Base-by-base conservation (phyloP, 2,329 filamentous ascomycete genomes). In the Ceratocystis colombiana region DNA sequence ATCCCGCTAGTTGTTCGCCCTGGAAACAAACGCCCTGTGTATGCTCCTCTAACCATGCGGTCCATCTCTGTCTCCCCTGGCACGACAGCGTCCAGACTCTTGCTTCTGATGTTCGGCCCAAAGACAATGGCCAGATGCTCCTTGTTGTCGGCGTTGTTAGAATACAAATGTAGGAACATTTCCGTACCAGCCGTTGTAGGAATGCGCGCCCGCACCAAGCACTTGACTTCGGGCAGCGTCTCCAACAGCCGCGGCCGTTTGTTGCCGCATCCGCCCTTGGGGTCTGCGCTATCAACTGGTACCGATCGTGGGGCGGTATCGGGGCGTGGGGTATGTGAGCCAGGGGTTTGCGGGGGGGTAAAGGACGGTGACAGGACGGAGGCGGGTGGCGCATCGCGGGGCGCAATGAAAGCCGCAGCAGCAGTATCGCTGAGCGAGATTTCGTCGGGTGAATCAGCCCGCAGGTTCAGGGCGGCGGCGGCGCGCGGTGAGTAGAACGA, bases 71-170 rank as follows among this genome's bases (percentile, higher is more conserved):
- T 92, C 78, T 95, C 90, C 7, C 88, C 89, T 20, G 86, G 83
- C 30, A 87, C 78, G 55, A 83, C 82, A 15, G 85, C 85, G 74
- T 94, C 88, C 7, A 95, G 79, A 64, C 82, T 85, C 76, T 81
- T 75, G 78, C 85, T 84, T 74, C 94, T 83, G 70, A 97, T 96
- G 61, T 86, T 81, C 68, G 87, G 86, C 1, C 94, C 94, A 75
- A 99, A 99, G 0, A 99, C 94, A 73, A 99, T 97, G 20, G 94
- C 94, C 64, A 99, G 78, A 74, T 99, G 94, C 73, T 99, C 94
- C 76, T 99, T 99, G 70, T 87, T 89, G 75, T 99, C 94, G 5
- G 90, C 85, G 71, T 89, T 89, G 76, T 99, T 99, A 69, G 87
- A 87, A 77, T 99, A 99, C 0, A 97, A 80, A 73, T 99, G 93